Conservation (phyloP, 2,329 filamentous ascomycete genomes). For the Botrytis aclada region DNA sequence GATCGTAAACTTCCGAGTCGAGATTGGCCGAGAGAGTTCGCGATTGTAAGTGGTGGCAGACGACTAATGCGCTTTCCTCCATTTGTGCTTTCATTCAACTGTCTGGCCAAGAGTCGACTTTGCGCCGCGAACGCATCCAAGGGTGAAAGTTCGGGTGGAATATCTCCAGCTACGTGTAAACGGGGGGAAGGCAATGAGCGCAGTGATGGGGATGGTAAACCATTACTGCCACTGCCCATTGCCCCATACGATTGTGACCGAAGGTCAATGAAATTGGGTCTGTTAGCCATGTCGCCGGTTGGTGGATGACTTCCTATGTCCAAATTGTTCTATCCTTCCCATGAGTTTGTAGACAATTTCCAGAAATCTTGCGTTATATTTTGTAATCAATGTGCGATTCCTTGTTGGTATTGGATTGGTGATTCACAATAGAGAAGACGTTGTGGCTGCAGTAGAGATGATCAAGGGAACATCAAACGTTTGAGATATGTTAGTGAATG, state of each 20-base stretch:
- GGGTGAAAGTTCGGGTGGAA: constrained; percentile 86
- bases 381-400: not conserved
- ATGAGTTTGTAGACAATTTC: constrained; percentile 6
- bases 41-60: constrained; percentile 76
- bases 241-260: constrained; percentile 36
- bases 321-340: constrained; percentile 10
- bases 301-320: constrained; percentile 12
- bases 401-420: not conserved
- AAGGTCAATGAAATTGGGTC: constrained; percentile 36
- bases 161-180: constrained; percentile 72
- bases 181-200: constrained; percentile 56
- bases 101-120: constrained; percentile 79
- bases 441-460: constrained; percentile 15
- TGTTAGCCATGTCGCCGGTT: constrained; percentile 30
- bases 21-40: constrained; percentile 75
- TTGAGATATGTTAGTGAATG: constrained; percentile 10
- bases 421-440: constrained; percentile 2
- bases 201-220: constrained; percentile 27
- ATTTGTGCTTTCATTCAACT: constrained; percentile 75
- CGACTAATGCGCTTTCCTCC: constrained; percentile 79
- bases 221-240: constrained; percentile 26
- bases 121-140: constrained; percentile 94
- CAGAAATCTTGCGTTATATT: not conserved
- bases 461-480: constrained; percentile 2
- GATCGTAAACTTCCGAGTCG: constrained; percentile 81